phyloP scores from a whole-genome alignment of 2,329 filamentous ascomycete species.

The Aspergillus carbonarius region DNA sequence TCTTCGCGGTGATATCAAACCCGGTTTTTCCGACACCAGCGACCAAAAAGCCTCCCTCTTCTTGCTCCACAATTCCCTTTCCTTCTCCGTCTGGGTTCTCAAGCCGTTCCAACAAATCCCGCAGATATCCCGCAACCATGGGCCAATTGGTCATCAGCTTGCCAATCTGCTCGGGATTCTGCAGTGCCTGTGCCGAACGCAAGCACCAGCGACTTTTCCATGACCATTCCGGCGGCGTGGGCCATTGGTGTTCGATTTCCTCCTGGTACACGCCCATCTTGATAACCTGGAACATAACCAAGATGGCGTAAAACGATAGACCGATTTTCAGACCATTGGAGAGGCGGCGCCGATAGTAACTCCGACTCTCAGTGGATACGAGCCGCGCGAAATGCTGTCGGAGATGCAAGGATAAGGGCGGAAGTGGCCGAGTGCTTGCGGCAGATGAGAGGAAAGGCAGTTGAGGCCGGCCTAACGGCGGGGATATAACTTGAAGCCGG shows the following conservation, averaged over 20 bases:
- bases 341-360: conserved; percentile 47
- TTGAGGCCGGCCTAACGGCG: conserved; percentile 57
- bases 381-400: conserved; percentile 63
- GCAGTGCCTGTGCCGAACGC: conserved; percentile 62
- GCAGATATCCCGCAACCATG: conserved; percentile 60
- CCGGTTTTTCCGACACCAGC: conserved; percentile 57
- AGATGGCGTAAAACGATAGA: conserved; percentile 68
- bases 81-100: conserved; percentile 71
- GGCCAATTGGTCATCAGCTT: conserved; percentile 66
- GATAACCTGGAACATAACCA: conserved; percentile 60
- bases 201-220: conserved; percentile 68
- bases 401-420: conserved; percentile 55
- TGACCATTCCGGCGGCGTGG: conserved; percentile 80
- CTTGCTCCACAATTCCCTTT: conserved; percentile 59
- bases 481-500: conserved; percentile 53
- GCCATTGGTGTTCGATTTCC: conserved; percentile 69
- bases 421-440: conserved; percentile 44
- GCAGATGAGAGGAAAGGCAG: conserved; percentile 65
- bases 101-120: conserved; percentile 62
- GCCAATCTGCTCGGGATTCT: conserved; percentile 57
- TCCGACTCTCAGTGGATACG: conserved; percentile 70
- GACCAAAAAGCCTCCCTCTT: conserved; percentile 52
- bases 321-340: conserved; percentile 69
- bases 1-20: conserved; percentile 71
- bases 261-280: conserved; percentile 71